Conservation (phyloP, 1,284 basidiomycete genomes). For the Agaricales sp. region DNA sequence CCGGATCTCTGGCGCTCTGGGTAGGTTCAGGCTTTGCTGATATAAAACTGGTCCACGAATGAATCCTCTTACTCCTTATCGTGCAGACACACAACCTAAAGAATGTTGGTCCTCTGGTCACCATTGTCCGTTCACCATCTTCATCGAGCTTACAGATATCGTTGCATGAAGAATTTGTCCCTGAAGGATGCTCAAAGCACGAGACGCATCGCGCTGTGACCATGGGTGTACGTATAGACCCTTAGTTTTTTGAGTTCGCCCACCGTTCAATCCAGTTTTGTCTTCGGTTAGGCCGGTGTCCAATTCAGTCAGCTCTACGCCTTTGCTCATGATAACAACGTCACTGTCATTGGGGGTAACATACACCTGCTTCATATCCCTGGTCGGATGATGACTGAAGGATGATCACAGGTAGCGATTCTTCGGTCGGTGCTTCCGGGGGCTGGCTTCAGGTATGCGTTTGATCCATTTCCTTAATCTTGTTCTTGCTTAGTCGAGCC, state of each 20-base stretch:
- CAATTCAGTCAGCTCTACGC: slow-evolving; percentile 15
- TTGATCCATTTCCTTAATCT: slow-evolving; percentile 4
- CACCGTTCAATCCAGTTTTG: not conserved
- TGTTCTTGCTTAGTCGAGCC: not conserved
- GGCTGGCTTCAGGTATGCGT: slow-evolving; percentile 18
- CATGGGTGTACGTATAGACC: slow-evolving; percentile 12
- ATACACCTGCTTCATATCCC: not conserved
- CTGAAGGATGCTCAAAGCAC: slow-evolving; percentile 10
- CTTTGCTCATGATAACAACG: slow-evolving; percentile 20
- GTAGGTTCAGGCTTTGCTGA: not conserved
- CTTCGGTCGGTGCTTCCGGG: slow-evolving; percentile 20
- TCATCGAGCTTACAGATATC: slow-evolving; percentile 6
- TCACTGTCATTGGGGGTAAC: slow-evolving; percentile 19
- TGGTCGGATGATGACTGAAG: too few relatives aligned
- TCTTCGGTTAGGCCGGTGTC: slow-evolving; percentile 14
- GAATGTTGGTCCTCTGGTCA: slow-evolving; percentile 8
- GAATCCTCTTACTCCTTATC: not conserved
- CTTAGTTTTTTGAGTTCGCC: not conserved
- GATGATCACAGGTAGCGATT: slow-evolving; percentile 18
- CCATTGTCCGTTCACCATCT: not conserved
- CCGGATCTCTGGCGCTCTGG: slow-evolving; percentile 12
- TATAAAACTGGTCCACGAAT: not conserved
- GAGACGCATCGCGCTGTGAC: slow-evolving; percentile 10
- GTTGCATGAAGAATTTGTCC: slow-evolving; percentile 9
- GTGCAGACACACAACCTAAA: slow-evolving; percentile 11